A percentile compares a stretch with the other conserved stretches of the same genome.
phyloP scores from a whole-genome alignment of 768 basidiomycete species.

The Flagelloscypha sp. region DNA sequence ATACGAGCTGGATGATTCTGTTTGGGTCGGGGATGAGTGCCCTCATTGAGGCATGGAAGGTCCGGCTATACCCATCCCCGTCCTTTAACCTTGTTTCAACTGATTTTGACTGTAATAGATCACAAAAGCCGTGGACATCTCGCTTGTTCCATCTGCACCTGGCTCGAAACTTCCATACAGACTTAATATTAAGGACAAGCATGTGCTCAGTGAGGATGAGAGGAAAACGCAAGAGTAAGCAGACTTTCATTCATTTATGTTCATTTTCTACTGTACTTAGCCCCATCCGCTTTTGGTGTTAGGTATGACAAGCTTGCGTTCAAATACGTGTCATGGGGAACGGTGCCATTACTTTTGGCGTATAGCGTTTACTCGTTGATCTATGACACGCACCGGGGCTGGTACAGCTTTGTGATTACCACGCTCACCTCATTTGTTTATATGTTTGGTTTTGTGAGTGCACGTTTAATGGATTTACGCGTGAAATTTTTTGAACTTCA shows the following conservation, averaged over 20 bases:
- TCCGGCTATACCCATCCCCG: constrained; percentile 21
- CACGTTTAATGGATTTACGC: background rate
- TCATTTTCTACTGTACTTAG: constrained; percentile 6
- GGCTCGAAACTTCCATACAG: constrained; percentile 71
- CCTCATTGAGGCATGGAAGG: constrained; percentile 93
- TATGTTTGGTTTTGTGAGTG: constrained; percentile 95
- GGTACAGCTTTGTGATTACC: constrained; percentile 94
- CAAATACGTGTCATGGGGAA: constrained; percentile 87
- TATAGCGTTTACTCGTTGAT: constrained; percentile 78
- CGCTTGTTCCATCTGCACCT: constrained; percentile 47
- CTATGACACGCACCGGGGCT: constrained; percentile 80
- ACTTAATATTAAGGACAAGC: constrained; percentile 87
- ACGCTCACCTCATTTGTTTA: constrained; percentile 91
- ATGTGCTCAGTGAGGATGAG: constrained; percentile 93
- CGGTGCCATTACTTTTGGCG: constrained; percentile 69
- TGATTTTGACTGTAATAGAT: constrained; percentile 37
- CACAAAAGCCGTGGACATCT: constrained; percentile 87
- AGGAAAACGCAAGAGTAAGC: constrained; percentile 93
- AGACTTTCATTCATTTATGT: constrained; percentile 1
- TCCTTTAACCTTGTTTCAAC: constrained; percentile 9
- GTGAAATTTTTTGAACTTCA: constrained; percentile 10
- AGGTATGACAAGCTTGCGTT: constrained; percentile 92
- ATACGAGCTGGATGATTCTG: constrained; percentile 98
- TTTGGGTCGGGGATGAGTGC: constrained; percentile 78
- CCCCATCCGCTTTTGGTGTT: background rate